Percentiles rank a stretch among this genome's conserved stretches.
Evolutionary conservation across 176 grass and related monocot genomes (phyloP).

Genomic region (Lolium multiflorum): DNA sequence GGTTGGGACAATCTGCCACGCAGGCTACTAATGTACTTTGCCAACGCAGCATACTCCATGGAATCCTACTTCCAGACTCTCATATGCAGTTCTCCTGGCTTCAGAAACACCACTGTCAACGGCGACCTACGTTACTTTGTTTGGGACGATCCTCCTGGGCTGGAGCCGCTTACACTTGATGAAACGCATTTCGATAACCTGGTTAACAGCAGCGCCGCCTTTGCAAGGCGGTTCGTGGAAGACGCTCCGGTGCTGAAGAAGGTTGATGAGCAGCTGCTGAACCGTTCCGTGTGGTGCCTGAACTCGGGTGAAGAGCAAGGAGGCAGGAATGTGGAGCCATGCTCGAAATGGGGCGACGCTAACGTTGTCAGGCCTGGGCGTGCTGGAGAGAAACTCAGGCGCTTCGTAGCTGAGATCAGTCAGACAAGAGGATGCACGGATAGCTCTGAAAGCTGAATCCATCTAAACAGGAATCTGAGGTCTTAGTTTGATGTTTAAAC

Average conservation of each 20-base stretch:
- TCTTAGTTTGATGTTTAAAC: not conserved
- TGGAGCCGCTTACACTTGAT: slow-evolving; percentile 64
- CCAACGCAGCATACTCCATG: slow-evolving; percentile 62
- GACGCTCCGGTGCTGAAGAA: slow-evolving; percentile 57
- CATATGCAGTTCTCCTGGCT: slow-evolving; percentile 70
- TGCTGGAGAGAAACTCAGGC: slow-evolving; percentile 45
- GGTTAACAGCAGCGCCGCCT: slow-evolving; percentile 60
- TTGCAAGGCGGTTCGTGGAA: slow-evolving; percentile 70
- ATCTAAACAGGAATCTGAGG: not conserved
- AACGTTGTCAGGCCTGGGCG: slow-evolving; percentile 47
- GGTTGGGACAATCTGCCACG: slow-evolving; percentile 77
- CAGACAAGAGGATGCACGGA: slow-evolving; percentile 43
- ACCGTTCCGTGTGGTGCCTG: slow-evolving; percentile 33
- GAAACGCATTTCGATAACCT: slow-evolving; percentile 54
- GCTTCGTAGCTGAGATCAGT: slow-evolving; percentile 50
- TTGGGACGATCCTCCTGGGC: slow-evolving; percentile 72
- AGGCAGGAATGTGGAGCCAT: not conserved
- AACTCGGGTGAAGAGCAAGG: slow-evolving; percentile 31
- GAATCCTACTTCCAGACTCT: slow-evolving; percentile 91
- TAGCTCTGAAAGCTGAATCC: slow-evolving; percentile 19
- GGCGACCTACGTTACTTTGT: slow-evolving; percentile 65
- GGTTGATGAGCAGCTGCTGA: slow-evolving; percentile 63
- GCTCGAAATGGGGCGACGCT: slow-evolving; percentile 47
- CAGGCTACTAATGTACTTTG: slow-evolving; percentile 75
- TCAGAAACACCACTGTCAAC: slow-evolving; percentile 64